phyloP scores from a whole-genome alignment of 257 asterid species.

The Eucommia ulmoides region DNA sequence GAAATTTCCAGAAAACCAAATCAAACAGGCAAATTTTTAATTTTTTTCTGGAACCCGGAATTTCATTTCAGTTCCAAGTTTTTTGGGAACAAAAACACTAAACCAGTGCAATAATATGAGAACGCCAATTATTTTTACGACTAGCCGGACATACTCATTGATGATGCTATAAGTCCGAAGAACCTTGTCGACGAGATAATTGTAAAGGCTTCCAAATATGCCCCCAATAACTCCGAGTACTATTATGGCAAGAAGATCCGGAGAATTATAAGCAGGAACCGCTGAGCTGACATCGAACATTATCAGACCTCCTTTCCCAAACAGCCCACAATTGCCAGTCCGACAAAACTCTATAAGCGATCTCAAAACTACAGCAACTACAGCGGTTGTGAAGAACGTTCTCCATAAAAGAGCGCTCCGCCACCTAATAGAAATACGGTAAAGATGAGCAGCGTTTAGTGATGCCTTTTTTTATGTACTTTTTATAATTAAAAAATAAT shows the following conservation, averaged over 20 bases:
- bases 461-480: too few relatives aligned
- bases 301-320: conserved; percentile 92
- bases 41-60: too few relatives aligned
- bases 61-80: too few relatives aligned
- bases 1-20: too few relatives aligned
- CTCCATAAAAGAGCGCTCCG: conserved; percentile 98
- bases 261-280: conserved; percentile 43
- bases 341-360: conserved; percentile 51
- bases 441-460: too few relatives aligned
- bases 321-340: conserved; percentile 74
- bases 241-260: conserved; percentile 72
- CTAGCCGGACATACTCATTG: conserved; percentile 71
- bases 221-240: conserved; percentile 84
- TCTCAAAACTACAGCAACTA: conserved; percentile 82
- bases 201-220: conserved; percentile 72
- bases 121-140: too few relatives aligned
- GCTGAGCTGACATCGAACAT: conserved; percentile 69
- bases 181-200: conserved; percentile 81
- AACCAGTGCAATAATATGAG: too few relatives aligned
- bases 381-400: conserved; percentile 93
- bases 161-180: conserved; percentile 66
- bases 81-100: too few relatives aligned
- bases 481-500: too few relatives aligned
- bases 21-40: too few relatives aligned
- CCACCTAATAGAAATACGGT: conserved; percentile 87